Evolutionary conservation across 106 monocot genomes (phyloP), one percentile per base, ranked within the genome.

Genomic region (Allium sativum): DNA sequence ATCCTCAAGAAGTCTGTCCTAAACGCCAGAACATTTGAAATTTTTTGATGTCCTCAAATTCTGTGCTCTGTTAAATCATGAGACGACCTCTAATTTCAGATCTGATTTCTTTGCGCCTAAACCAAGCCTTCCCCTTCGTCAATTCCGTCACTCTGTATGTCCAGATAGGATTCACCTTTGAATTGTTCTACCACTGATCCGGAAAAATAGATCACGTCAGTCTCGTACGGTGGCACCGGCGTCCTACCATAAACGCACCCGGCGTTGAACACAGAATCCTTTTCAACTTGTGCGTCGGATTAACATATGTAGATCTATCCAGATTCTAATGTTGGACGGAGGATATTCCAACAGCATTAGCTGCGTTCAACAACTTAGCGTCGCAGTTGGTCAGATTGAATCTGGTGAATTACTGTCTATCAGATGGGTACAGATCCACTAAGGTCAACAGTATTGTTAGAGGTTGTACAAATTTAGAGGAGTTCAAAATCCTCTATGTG

Each of bases 241-340:
- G 91, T 3, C 88, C 88, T 17, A 42, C 61, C 31, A 55, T 58
- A 19, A 45, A 46, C 9, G 74, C 63, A 0, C 59, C 64, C 4
- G 91, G 96, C 8, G 21, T 73, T n/a, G 98, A 98, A 53, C 68
- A 92, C 41, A 46, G 18, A 3, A 76, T 78, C 7, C 67, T 98
- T 2, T 66, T 98, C 20, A 43, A 65, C 40, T 8, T 58, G 20
- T 92, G 88, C 70, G 61, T 72, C 0, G 6, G 14, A 9, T 71
- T 92, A 3, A 8, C 41, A 9, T 72, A 70, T 1, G 72, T 98
- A 17, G 98, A 98, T 58, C 85, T 98, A 55, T 85, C 84, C 11
- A 61, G 59, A 21, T 98, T 98, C 72, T 98, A 98, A 66, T 98
- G 75, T 82, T 98, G 98, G 98, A 68, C 88, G 9, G 98, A 98